A percentile compares a stretch with the other conserved stretches of the same genome.
phyloP scores from a whole-genome alignment of 2,329 filamentous ascomycete species.

The Verruconis gallopava region DNA sequence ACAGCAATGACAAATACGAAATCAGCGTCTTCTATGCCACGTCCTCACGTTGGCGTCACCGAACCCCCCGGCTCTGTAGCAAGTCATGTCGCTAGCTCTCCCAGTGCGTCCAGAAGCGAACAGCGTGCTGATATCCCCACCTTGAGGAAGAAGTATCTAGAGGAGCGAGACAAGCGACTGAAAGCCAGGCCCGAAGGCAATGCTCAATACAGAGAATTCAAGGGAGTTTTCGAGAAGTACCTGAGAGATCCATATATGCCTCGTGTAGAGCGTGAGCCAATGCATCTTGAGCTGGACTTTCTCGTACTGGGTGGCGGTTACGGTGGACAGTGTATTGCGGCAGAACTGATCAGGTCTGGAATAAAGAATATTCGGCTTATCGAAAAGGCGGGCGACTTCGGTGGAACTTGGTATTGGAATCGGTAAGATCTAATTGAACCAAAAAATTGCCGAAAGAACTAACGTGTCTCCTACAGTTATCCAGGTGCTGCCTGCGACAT shows the following conservation, averaged over 20 bases:
- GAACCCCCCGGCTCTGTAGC: too few relatives aligned
- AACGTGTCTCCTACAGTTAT: slow-evolving; percentile 37
- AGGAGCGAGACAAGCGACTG: slow-evolving; percentile 20
- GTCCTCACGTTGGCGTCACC: background rate
- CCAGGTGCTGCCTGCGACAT: slow-evolving; percentile 40
- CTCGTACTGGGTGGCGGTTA: slow-evolving; percentile 33
- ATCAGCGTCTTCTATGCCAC: background rate
- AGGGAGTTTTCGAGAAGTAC: slow-evolving; percentile 17
- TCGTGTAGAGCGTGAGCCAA: slow-evolving; percentile 16
- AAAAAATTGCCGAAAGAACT: slow-evolving; percentile 5
- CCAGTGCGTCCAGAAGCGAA: too few relatives aligned
- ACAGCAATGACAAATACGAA: too few relatives aligned
- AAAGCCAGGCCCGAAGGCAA: slow-evolving; percentile 15
- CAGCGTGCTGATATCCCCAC: slow-evolving; percentile 2
- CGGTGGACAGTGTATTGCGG: slow-evolving; percentile 30
- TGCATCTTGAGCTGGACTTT: slow-evolving; percentile 18
- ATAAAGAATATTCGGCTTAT: slow-evolving; percentile 28
- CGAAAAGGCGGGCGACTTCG: slow-evolving; percentile 35
- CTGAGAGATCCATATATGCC: slow-evolving; percentile 20
- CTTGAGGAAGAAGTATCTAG: slow-evolving; percentile 19
- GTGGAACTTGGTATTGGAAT: slow-evolving; percentile 14
- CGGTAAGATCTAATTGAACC: background rate
- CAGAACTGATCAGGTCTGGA: slow-evolving; percentile 26
- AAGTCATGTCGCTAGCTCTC: too few relatives aligned
- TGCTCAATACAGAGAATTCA: slow-evolving; percentile 19